A percentile compares a stretch with the other conserved stretches of the same genome.
These are phyloP conservation scores for Lantana camara DNA, from an alignment of 257 asterid species.

Conservation along the genomic window DNA sequence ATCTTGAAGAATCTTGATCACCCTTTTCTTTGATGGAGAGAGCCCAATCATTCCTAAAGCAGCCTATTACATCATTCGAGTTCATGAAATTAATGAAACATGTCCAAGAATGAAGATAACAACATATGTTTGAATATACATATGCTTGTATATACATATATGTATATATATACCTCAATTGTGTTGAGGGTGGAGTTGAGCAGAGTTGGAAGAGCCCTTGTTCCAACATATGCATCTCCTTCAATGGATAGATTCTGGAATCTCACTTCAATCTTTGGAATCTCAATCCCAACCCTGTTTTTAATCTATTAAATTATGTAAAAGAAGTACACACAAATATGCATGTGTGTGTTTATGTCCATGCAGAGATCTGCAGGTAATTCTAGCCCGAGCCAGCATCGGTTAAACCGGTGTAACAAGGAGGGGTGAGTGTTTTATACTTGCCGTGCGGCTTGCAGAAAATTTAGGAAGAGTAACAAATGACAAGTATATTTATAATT, in stretches of 20 bases:
- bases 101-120: too few species aligned
- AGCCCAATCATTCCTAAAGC: constrained; percentile 60
- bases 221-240: constrained; percentile 85
- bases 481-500: too few species aligned
- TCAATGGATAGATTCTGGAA: constrained; percentile 64
- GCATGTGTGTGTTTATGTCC: not conserved
- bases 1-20: constrained; percentile 65
- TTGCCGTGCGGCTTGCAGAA: too few species aligned
- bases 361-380: too few species aligned
- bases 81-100: too few species aligned
- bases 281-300: constrained; percentile 78
- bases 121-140: not conserved
- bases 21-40: constrained; percentile 68
- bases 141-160: too few species aligned
- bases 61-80: constrained; percentile 43
- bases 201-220: constrained; percentile 89
- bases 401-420: too few species aligned
- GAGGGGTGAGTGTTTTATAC: too few species aligned
- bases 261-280: constrained; percentile 84
- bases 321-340: not conserved
- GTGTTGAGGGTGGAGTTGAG: constrained; percentile 71
- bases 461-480: too few species aligned
- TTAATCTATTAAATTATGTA: too few species aligned
- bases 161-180: constrained; percentile 52
- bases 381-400: too few species aligned